These are phyloP conservation scores for Isabelozyma gotoi DNA, from an alignment of 805 yeast genomes.

Conservation along the genomic window DNA sequence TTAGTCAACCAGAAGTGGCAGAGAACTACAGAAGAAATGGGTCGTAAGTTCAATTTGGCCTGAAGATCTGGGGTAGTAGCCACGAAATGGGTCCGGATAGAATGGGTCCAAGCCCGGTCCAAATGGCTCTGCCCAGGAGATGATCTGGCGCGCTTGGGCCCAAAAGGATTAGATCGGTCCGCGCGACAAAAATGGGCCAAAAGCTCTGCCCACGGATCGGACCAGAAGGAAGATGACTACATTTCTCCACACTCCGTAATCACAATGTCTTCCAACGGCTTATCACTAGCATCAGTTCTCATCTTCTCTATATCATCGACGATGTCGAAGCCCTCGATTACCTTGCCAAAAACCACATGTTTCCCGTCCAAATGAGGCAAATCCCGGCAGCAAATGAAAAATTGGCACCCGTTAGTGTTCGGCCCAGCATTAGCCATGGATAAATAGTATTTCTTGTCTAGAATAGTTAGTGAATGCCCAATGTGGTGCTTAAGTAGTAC, in stretches of 20 bases:
- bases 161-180: too few relatives aligned
- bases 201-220: too few relatives aligned
- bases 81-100: too few relatives aligned
- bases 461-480: conserved; percentile 3
- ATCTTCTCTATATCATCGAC: conserved; percentile 47
- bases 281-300: conserved; percentile 6
- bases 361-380: conserved; percentile 89
- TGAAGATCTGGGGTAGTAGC: too few relatives aligned
- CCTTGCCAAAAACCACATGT: conserved; percentile 95
- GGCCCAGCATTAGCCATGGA: conserved; percentile 68
- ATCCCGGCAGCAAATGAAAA: conserved; percentile 82
- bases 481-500: conserved; percentile 6
- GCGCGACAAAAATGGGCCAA: too few relatives aligned
- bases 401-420: conserved; percentile 94
- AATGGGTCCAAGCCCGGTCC: too few relatives aligned
- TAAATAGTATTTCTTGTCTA: conserved; percentile 23
- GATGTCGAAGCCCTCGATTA: conserved; percentile 77
- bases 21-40: too few relatives aligned
- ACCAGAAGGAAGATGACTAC: too few relatives aligned
- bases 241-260: conserved; percentile 19
- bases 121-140: too few relatives aligned
- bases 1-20: too few relatives aligned
- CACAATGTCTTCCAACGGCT: conserved; percentile 10
- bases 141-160: too few relatives aligned
- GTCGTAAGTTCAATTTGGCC: too few relatives aligned